Evolutionary conservation across 2,329 filamentous ascomycete genomes (phyloP), one percentile per base, ranked within the genome.

Genomic region (Podosphaera leucotricha): DNA sequence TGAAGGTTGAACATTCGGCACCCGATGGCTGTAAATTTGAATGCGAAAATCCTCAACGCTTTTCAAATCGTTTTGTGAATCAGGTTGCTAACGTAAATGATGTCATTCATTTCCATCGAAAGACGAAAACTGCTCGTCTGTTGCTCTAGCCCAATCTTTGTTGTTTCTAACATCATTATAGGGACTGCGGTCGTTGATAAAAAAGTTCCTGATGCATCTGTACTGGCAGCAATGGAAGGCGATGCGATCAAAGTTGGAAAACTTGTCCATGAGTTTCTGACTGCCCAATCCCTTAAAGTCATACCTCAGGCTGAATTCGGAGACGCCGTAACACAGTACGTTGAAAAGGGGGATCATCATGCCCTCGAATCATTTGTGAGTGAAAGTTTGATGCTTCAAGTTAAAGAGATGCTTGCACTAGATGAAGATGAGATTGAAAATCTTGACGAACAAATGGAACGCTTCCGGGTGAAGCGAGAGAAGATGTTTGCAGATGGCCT

Each of bases 81-180:
- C 81, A 75, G 55, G 87, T 98, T 1, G 90, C 90, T 47, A 98
- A 98, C 56, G 77, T 78, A 8, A 92, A 86, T 52, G 90, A 98
- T 53, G 84, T 98, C 0, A 77, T 98, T 0, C 80, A 87, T 55
- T 95, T 92, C 58, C 77, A 94, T 60, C 75, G 83, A 45, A 93
- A 87, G 62, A 95, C 93, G 62, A 71, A 72, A 1, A 55, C 61
- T 3, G 64, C 62, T 5, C 66, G 66, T 66, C 60, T 51, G 63
- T 60, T 43, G 36, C 13, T 3, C 8, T 37, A 33, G 42, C 19
- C 15, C 15, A 15, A 6, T 40, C n/a, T 5, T 42, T 15, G 41
- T 18, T 8, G 24, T 21, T 20, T 24, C 50, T 55, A 43, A 54
- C 46, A 20, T 22, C 3, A 38, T 11, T 15, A 6, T 26, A 53